phyloP scores from a whole-genome alignment of 202 grass and related monocot genomes.

The Zizania palustris region DNA sequence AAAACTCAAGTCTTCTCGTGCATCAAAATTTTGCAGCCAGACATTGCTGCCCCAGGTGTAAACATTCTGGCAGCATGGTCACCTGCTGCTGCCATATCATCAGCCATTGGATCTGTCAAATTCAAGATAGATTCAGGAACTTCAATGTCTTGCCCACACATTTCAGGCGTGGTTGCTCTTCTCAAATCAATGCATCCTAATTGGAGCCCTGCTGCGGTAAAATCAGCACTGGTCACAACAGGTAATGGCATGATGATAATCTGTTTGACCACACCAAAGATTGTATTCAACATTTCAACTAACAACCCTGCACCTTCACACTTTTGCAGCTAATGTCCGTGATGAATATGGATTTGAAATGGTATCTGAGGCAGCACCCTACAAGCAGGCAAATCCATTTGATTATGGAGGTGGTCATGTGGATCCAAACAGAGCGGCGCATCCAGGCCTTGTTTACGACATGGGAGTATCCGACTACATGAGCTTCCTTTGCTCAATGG shows the following conservation, averaged over 20 bases:
- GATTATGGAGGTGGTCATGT: constrained; percentile 93
- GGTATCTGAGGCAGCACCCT: constrained; percentile 68
- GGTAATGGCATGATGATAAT: constrained; percentile 38
- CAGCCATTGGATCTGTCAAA: constrained; percentile 50
- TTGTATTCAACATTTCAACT: not conserved
- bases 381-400: constrained; percentile 78
- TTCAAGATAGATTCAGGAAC: constrained; percentile 98
- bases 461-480: constrained; percentile 67
- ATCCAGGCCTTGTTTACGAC: constrained; percentile 84
- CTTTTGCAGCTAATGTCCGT: constrained; percentile 53
- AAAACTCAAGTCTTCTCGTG: constrained; percentile 15
- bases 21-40: constrained; percentile 59
- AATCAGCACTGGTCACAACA: constrained; percentile 92
- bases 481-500: constrained; percentile 85
- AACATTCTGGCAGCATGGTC: constrained; percentile 97
- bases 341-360: constrained; percentile 71
- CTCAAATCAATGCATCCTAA: constrained; percentile 86
- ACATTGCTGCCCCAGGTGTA: constrained; percentile 88
- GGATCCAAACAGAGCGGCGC: constrained; percentile 71
- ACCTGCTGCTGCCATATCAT: constrained; percentile 66
- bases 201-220: constrained; percentile 87
- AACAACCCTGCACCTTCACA: constrained; percentile 5
- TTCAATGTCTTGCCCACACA: constrained; percentile 92
- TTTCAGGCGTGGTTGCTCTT: constrained; percentile 73
- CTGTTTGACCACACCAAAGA: constrained; percentile 1